A percentile compares a stretch with the other conserved stretches of the same genome.
Evolutionary conservation across 1,284 basidiomycete species (phyloP).

Genomic region (Leccinum fallax): DNA sequence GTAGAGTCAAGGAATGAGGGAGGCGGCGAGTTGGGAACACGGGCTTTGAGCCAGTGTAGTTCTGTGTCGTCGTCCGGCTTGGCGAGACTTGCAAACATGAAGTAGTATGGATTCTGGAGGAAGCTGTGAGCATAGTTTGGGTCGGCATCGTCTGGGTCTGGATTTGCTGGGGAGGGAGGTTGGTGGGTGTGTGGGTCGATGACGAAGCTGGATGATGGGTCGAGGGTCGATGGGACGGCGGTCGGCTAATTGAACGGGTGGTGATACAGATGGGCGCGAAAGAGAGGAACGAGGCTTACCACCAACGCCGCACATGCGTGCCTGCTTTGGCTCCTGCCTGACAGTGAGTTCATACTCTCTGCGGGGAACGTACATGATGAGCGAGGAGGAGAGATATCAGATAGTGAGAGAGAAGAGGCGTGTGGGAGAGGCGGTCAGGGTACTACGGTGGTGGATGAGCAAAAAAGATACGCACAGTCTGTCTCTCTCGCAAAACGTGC

Average conservation of each 20-base stretch:
- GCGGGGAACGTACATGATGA: slow-evolving; percentile 14
- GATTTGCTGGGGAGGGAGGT: slow-evolving; percentile 26
- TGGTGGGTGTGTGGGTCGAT: slow-evolving; percentile 63
- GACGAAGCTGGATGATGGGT: slow-evolving; percentile 88
- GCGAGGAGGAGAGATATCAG: slow-evolving; percentile 14
- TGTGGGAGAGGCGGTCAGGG: slow-evolving; percentile 11
- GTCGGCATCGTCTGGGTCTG: slow-evolving; percentile 6
- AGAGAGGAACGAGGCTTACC: slow-evolving; percentile 62
- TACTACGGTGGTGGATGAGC: neutral
- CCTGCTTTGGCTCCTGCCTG: slow-evolving; percentile 88
- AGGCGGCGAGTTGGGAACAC: slow-evolving; percentile 13
- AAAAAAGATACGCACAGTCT: slow-evolving; percentile 30
- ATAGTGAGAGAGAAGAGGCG: slow-evolving; percentile 11
- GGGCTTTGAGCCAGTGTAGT: slow-evolving; percentile 84
- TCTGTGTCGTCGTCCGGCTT: slow-evolving; percentile 74
- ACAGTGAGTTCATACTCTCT: slow-evolving; percentile 85
- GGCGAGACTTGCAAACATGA: too few species aligned
- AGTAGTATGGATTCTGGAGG: too few species aligned
- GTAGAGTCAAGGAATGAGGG: neutral
- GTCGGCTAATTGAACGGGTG: slow-evolving; percentile 59
- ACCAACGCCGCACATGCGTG: slow-evolving; percentile 90
- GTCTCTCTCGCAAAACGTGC: slow-evolving; percentile 30
- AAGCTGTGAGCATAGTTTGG: too few species aligned
- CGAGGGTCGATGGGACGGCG: slow-evolving; percentile 94
- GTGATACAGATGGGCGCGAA: slow-evolving; percentile 14